phyloP scores from a whole-genome alignment of 2,329 filamentous ascomycete species.

The Ramularia endophylla region DNA sequence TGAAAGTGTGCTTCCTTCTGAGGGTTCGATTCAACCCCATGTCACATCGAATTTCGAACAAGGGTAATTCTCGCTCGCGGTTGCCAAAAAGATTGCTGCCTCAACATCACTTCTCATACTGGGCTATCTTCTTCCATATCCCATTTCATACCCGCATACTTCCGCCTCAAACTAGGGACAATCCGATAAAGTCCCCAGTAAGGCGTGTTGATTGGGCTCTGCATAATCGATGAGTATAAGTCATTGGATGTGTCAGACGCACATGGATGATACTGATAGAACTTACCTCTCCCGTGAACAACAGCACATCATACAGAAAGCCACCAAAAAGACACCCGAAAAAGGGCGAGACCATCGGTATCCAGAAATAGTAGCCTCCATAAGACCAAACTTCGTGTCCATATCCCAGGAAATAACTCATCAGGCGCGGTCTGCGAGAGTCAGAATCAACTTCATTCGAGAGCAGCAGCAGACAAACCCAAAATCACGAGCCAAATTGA shows the following conservation, averaged over 20 bases:
- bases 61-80: background rate
- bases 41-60: too few species aligned
- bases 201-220: constrained; percentile 62
- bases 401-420: constrained; percentile 63
- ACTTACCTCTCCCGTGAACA: constrained; percentile 66
- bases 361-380: constrained; percentile 68
- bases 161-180: constrained; percentile 24
- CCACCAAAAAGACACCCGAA: constrained; percentile 58
- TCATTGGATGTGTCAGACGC: too few species aligned
- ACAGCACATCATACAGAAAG: constrained; percentile 60
- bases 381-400: constrained; percentile 60
- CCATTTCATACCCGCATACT: constrained; percentile 22
- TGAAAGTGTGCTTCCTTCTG: too few species aligned
- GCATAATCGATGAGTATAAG: too few species aligned
- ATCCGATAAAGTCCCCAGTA: constrained; percentile 55
- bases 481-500: constrained; percentile 68
- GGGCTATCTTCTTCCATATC: constrained; percentile 15
- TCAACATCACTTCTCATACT: constrained; percentile 13
- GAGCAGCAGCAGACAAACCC: constrained; percentile 31
- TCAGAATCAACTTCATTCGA: too few species aligned
- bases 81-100: background rate
- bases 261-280: too few species aligned
- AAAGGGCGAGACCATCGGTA: constrained; percentile 68
- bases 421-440: constrained; percentile 47
- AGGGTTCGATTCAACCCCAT: too few species aligned